Percentiles rank a stretch among this genome's conserved stretches.
Conservation (phyloP, 768 basidiomycete genomes). For the Termitomyces sp. region DNA sequence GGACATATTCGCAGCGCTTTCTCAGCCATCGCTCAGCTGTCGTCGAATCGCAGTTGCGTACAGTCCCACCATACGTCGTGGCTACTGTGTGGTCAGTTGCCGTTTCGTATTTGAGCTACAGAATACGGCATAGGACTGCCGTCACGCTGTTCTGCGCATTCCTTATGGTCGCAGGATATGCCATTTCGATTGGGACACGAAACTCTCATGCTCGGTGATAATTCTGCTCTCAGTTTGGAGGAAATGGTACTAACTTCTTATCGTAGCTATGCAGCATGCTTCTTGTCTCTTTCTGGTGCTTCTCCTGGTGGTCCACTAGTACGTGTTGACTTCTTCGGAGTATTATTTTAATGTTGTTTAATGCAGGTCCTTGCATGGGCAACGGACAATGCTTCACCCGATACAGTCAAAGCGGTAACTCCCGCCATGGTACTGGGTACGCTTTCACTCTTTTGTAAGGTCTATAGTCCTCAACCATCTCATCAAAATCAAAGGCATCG, state of each 20-base stretch:
- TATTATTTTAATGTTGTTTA: not conserved
- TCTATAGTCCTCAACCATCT: not conserved
- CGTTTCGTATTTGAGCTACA: conserved; percentile 31
- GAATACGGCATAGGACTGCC: conserved; percentile 29
- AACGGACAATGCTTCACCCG: conserved; percentile 46
- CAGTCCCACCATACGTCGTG: conserved; percentile 45
- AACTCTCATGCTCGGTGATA: conserved; percentile 33
- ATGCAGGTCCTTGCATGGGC: conserved; percentile 39
- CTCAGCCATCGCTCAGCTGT: conserved; percentile 26
- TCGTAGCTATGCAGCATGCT: conserved; percentile 45
- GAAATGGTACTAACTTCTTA: conserved; percentile 5
- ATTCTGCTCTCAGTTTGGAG: not conserved
- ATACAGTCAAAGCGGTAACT: conserved; percentile 43
- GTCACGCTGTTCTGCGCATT: conserved; percentile 31
- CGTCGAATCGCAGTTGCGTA: conserved; percentile 42
- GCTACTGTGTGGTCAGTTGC: conserved; percentile 36
- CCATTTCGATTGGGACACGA: conserved; percentile 37
- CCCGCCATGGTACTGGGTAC: conserved; percentile 40
- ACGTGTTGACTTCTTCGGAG: not conserved
- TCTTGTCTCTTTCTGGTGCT: conserved; percentile 36
- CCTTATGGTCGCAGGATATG: conserved; percentile 40
- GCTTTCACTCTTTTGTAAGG: not conserved
- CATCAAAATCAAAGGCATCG: conserved; percentile 28
- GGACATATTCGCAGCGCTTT: not conserved
- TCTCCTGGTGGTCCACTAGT: conserved; percentile 32